A percentile compares a stretch with the other conserved stretches of the same genome.
Conservation (phyloP, 345 rosid genomes). For the Eucalyptus rudis region DNA sequence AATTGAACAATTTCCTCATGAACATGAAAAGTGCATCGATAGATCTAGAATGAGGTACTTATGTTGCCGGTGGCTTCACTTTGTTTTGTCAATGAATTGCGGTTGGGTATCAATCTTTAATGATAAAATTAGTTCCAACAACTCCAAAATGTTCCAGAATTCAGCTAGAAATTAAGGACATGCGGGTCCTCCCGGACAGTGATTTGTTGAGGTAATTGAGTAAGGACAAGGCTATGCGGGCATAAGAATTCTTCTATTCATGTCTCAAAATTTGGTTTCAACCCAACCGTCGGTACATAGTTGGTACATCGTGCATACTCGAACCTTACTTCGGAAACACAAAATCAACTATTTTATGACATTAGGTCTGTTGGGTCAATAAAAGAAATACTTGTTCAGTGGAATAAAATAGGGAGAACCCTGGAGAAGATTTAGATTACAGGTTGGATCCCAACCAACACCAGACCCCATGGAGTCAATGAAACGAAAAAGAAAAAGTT, state of each 20-base stretch:
- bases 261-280: neutral
- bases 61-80: neutral
- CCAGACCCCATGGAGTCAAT: neutral
- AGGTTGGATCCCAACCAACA: neutral
- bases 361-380: neutral
- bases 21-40: neutral
- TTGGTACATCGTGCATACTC: neutral
- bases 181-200: neutral
- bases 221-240: neutral
- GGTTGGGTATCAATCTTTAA: neutral
- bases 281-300: neutral
- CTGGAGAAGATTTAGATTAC: neutral
- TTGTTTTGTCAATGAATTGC: neutral
- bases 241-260: neutral
- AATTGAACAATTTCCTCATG: rapidly evolving
- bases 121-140: neutral
- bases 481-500: neutral
- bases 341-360: neutral
- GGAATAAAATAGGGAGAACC: neutral
- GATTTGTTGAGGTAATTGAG: neutral
- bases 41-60: neutral
- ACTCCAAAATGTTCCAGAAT: neutral
- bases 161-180: neutral
- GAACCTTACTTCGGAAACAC: neutral
- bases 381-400: neutral